A percentile compares a stretch with the other conserved stretches of the same genome.
phyloP scores from a whole-genome alignment of 1,284 basidiomycete species.

The Paramarasmius palmivorus region DNA sequence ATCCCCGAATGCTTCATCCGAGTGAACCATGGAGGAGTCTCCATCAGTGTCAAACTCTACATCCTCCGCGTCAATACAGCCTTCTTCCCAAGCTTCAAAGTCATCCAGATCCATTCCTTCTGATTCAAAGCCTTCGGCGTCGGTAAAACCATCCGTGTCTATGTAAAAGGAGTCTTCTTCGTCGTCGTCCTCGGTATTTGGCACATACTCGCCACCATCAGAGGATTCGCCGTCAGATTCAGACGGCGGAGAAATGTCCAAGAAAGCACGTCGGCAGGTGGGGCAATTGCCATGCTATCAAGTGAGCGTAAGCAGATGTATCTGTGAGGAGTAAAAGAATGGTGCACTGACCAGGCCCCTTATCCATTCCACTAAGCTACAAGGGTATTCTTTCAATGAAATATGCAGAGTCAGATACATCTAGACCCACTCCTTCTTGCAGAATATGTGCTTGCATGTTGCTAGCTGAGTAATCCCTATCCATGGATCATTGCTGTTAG shows the following conservation, averaged over 20 bases:
- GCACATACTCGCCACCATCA: constrained; percentile 66
- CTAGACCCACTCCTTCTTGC: constrained; percentile 58
- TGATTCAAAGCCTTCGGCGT: constrained; percentile 29
- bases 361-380: constrained; percentile 67
- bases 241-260: constrained; percentile 48
- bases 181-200: constrained; percentile 53
- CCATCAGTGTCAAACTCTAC: constrained; percentile 29
- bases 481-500: constrained; percentile 15
- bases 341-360: constrained; percentile 40
- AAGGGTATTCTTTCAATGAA: constrained; percentile 2
- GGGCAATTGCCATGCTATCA: constrained; percentile 70
- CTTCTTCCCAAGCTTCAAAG: constrained; percentile 15
- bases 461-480: constrained; percentile 56
- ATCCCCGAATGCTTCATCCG: constrained; percentile 7
- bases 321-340: constrained; percentile 18
- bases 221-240: constrained; percentile 65
- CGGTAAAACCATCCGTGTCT: constrained; percentile 31
- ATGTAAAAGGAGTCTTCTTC: constrained; percentile 41
- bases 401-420: neutral
- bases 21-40: constrained; percentile 20
- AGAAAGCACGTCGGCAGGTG: constrained; percentile 59
- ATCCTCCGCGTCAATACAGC: constrained; percentile 22
- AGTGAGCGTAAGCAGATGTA: constrained; percentile 1
- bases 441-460: constrained; percentile 67
- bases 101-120: constrained; percentile 24